Base-by-base conservation (phyloP, 2,329 filamentous ascomycete genomes). In the Calcarisporium arbuscula region DNA sequence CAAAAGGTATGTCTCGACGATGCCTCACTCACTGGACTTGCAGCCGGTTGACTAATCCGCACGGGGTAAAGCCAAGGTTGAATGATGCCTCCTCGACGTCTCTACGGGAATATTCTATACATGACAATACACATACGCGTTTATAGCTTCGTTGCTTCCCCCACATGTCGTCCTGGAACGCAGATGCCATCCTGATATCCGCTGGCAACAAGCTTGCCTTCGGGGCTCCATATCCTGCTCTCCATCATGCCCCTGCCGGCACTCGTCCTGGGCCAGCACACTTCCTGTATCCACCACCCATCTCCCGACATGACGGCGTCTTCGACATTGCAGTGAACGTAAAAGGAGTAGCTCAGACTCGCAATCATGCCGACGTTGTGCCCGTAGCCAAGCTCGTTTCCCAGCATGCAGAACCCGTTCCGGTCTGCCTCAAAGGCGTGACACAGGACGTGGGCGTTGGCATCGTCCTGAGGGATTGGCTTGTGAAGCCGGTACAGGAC, bases 181-280 rank as follows among this genome's bases (percentile, higher is more conserved):
- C n/a, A n/a, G n/a, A 72, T 60, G 4, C 70, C 71, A 40, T 76
- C 72, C 42, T 76, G 72, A 39, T 72, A 74, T 30, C 67, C 68
- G 1, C 67, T 73, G 5, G 71, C 72, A 2, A 76, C 63, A 43
- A 75, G 72, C 17, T 64, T 57, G 4, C 72, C 71, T 4, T 51
- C 44, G 0, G 72, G 71, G 39, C 70, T 75, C 72, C 72, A 76
- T 20, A 72, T 65, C 53, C 67, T 68, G 35, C 58, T 65, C 49
- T 68, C 57, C 40, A 75, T 52, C 30, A 69, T 58, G 3, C 61
- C 65, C 27, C 71, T 56, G 1, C 68, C 68, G 3, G 65, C 62
- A 16, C 54, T 64, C 4, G 64, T 56, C 16, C 70, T 53, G 4
- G 72, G 67, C 48, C 71, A 74, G 21, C 48, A 60, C 2, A 58